Conservation (phyloP, 805 yeast genomes). For the Vanderwaltozyma tropicalis region DNA sequence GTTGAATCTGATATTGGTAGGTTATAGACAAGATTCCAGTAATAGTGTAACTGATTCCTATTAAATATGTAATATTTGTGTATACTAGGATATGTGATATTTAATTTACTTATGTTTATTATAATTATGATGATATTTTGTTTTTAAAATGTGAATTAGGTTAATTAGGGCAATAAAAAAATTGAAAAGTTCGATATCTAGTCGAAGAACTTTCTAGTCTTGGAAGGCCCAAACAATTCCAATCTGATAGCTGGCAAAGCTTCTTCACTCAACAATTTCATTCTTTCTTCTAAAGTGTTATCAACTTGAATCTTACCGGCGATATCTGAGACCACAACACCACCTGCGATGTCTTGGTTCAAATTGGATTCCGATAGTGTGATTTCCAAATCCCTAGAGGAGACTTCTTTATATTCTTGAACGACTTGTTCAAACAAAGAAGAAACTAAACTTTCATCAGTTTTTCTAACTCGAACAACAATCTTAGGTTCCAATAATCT, state of each 20-base stretch:
- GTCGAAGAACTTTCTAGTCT: constrained; percentile 84
- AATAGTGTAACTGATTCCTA: too few species aligned
- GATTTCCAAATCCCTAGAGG: constrained; percentile 48
- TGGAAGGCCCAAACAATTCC: constrained; percentile 78
- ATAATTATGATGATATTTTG: too few species aligned
- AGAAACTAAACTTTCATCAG: constrained; percentile 32
- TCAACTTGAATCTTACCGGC: constrained; percentile 78
- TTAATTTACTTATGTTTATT: too few species aligned
- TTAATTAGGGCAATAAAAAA: too few species aligned
- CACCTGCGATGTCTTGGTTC: constrained; percentile 60
- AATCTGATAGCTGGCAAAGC: constrained; percentile 88
- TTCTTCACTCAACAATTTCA: constrained; percentile 67
- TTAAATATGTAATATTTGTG: too few species aligned
- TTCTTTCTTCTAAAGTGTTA: constrained; percentile 92
- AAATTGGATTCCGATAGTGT: constrained; percentile 50
- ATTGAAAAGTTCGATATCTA: constrained; percentile 24
- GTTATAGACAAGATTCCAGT: too few species aligned
- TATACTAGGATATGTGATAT: too few species aligned
- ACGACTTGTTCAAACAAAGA: constrained; percentile 42
- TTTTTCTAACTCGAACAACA: constrained; percentile 44
- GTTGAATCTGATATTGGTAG: too few species aligned
- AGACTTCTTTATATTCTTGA: constrained; percentile 49
- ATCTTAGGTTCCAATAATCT: constrained; percentile 66
- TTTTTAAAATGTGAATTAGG: too few species aligned
- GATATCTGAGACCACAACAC: constrained; percentile 61